A percentile compares a stretch with the other conserved stretches of the same genome.
Conservation (phyloP, 2,329 filamentous ascomycete species). For the Fusarium aywerte region DNA sequence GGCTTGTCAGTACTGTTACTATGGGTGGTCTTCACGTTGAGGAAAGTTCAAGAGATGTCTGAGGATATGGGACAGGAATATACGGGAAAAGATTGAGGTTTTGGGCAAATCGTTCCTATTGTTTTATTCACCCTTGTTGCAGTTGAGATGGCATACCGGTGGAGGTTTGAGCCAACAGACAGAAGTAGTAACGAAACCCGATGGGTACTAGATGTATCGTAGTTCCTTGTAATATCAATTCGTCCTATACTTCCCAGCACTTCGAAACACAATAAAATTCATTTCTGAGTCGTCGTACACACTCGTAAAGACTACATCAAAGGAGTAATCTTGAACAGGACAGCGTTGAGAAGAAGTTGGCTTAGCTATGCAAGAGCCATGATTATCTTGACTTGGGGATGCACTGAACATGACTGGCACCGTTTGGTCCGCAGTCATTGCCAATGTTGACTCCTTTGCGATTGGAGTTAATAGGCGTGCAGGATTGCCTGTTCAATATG, state of each 20-base stretch:
- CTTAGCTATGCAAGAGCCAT: no score
- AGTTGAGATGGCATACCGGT: constrained; percentile 32
- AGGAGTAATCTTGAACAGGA: no score
- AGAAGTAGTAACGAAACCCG: background rate
- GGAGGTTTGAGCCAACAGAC: constrained; percentile 22
- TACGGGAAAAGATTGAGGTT: constrained; percentile 31
- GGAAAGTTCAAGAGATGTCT: constrained; percentile 15
- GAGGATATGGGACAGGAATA: background rate
- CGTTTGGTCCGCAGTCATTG: background rate
- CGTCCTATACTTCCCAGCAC: background rate
- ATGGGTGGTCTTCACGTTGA: constrained; percentile 20
- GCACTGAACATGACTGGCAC: background rate
- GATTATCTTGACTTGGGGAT: background rate
- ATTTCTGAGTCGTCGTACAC: no score
- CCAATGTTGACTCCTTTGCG: background rate
- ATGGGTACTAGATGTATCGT: background rate
- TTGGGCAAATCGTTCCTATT: constrained; percentile 42
- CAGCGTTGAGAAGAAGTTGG: no score
- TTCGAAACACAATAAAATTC: no score
- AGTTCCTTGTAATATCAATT: background rate
- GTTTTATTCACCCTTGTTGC: constrained; percentile 39
- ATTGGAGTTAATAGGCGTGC: background rate
- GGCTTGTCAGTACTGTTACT: constrained; percentile 20
- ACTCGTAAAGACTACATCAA: no score
- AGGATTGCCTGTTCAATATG: background rate